Evolutionary conservation across 305 asterid species (phyloP), one percentile per base, ranked within the genome.

Genomic region (Caryopteris hybrid): DNA sequence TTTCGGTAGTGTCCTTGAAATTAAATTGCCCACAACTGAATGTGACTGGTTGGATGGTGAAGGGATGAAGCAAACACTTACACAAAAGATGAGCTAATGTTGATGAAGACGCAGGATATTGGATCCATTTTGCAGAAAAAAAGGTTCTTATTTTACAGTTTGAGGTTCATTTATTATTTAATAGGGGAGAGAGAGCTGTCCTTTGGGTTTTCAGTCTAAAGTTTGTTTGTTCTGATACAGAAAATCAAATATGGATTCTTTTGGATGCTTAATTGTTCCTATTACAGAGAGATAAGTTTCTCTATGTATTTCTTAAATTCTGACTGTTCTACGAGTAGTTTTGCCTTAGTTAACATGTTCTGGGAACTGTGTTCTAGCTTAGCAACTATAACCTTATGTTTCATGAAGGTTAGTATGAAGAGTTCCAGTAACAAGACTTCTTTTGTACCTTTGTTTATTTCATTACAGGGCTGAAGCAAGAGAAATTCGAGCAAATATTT

Each of bases 51-150:
- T 61, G 71, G 13, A 61, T 70, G 54, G 27, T 79, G 33, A 72
- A 90, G 97, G 93, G 75, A 88, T 38, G 81, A 74, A 67, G 86
- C 91, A 6, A 88, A 85, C 75, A 86, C 81, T 74, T 86, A 86
- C 68, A 72, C 93, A 18, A 64, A 61, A 13, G 93, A 88, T 25
- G 97, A 84, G 69, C 91, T 86, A 73, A 77, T 84, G 91, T 60
- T 90, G 77, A 90, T 90, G 97, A 88, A 88, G 86, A 84, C 95
- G 2, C 93, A 88, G 70, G 97, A 88, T 69, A 84, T 83, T 77
- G 91, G 95, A 29, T 90, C 88, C 66, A 77, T 86, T 47, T 38
- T 79, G 72, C 93, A 81, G 85, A 90, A 55, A 90, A 86, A 64
- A 90, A 82, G 90, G 97, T 88, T 52, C 0, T 8, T 14, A 13